These are phyloP conservation scores for Coniochaeta sp. DNA, from an alignment of 2,329 filamentous ascomycete species.

Conservation along the genomic window DNA sequence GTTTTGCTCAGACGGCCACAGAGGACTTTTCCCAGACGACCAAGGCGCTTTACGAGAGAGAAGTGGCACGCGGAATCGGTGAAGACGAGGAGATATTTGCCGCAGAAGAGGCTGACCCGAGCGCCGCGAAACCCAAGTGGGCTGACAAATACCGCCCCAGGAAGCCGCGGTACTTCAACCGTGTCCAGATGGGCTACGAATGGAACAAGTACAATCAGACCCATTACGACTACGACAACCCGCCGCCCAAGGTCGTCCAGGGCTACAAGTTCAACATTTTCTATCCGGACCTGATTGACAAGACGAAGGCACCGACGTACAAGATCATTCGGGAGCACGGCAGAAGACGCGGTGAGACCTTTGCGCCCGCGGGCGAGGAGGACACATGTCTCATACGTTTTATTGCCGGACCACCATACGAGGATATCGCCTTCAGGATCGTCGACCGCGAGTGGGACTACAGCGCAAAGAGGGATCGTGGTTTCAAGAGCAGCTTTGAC, in stretches of 20 bases:
- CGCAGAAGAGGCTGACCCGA: conserved; percentile 72
- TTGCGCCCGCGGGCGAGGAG: conserved; percentile 88
- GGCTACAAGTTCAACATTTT: conserved; percentile 99
- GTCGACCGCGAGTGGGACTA: conserved; percentile 99
- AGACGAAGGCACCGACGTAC: conserved; percentile 88
- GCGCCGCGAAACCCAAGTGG: conserved; percentile 64
- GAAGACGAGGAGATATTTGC: conserved; percentile 96
- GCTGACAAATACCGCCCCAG: conserved; percentile 77
- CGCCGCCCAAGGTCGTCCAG: conserved; percentile 94
- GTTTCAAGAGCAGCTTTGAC: conserved; percentile 94
- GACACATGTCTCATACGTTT: conserved; percentile 97
- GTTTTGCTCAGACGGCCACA: conserved; percentile 62
- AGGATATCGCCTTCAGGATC: conserved; percentile 94
- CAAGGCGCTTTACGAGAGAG: conserved; percentile 83
- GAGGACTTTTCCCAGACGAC: conserved; percentile 84
- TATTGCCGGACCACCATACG: conserved; percentile 89
- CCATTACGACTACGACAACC: conserved; percentile 97
- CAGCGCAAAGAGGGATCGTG: conserved; percentile 87
- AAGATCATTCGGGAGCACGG: conserved; percentile 93
- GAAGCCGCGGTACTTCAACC: conserved; percentile 95
- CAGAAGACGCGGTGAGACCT: conserved; percentile 80
- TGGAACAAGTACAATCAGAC: conserved; percentile 99
- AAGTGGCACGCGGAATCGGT: conserved; percentile 81
- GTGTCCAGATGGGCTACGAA: conserved; percentile 97
- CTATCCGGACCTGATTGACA: conserved; percentile 95